These are phyloP conservation scores for Exophiala sp. DNA, from an alignment of 2,329 filamentous ascomycete genomes.

Conservation along the genomic window DNA sequence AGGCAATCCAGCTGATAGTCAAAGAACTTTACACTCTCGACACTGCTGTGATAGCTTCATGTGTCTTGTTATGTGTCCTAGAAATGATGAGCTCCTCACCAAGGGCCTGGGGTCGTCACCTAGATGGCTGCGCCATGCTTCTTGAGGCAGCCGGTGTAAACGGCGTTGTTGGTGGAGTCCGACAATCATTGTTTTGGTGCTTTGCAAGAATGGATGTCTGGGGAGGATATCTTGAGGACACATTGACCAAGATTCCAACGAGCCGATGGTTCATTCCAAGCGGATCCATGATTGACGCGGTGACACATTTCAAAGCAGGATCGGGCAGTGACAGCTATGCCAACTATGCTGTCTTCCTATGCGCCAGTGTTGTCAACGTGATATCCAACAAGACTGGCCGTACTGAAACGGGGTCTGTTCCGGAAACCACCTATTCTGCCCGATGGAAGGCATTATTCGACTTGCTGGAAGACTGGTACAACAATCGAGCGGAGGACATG, in stretches of 20 bases:
- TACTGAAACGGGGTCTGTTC: constrained; percentile 44
- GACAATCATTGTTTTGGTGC: constrained; percentile 57
- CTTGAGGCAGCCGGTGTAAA: constrained; percentile 51
- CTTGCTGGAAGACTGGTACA: constrained; percentile 49
- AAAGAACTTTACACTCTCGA: constrained; percentile 8
- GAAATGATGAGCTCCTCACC: constrained; percentile 21
- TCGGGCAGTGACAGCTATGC: constrained; percentile 53
- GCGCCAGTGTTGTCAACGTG: constrained; percentile 51
- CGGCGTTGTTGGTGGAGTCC: constrained; percentile 50
- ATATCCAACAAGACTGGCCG: constrained; percentile 49
- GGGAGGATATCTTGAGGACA: constrained; percentile 53
- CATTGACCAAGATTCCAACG: constrained; percentile 48
- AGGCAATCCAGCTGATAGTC: constrained; percentile 42
- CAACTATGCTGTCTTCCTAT: constrained; percentile 58
- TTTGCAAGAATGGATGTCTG: constrained; percentile 58
- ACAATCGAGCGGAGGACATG: constrained; percentile 47
- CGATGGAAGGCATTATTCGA: constrained; percentile 50
- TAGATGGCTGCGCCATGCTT: constrained; percentile 55
- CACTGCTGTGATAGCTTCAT: constrained; percentile 10
- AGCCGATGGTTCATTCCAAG: constrained; percentile 47
- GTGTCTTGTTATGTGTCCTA: constrained; percentile 15
- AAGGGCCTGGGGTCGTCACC: constrained; percentile 52
- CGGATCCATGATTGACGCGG: constrained; percentile 11
- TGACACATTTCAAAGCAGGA: constrained; percentile 35
- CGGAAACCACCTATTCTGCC: constrained; percentile 39